Percentiles rank a stretch among this genome's conserved stretches.
These are phyloP conservation scores for Solanum ossicruentum DNA, from an alignment of 257 asterid species.

Conservation along the genomic window DNA sequence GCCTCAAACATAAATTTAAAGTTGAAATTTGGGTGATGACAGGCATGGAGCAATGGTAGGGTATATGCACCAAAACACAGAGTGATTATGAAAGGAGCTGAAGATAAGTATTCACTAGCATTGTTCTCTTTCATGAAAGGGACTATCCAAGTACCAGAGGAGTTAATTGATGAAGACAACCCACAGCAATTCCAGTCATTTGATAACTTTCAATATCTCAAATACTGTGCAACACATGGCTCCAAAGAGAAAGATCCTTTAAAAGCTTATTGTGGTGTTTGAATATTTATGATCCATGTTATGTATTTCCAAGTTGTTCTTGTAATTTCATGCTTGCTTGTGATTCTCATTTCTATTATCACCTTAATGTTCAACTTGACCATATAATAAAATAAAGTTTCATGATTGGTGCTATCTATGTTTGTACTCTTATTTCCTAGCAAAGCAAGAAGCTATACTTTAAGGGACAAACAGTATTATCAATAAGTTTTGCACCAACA, in stretches of 20 bases:
- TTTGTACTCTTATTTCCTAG: not conserved
- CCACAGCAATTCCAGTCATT: slow-evolving; percentile 18
- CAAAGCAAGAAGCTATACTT: not conserved
- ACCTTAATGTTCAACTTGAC: not conserved
- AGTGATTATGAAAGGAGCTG: slow-evolving; percentile 17
- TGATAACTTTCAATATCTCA: slow-evolving; percentile 4
- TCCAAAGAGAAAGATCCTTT: not conserved
- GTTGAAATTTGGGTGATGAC: not conserved
- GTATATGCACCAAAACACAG: slow-evolving; percentile 13
- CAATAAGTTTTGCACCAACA: too few species aligned
- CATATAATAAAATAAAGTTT: not conserved
- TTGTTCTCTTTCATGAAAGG: slow-evolving; percentile 5
- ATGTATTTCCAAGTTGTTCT: not conserved
- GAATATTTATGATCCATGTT: not conserved
- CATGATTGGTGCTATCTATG: not conserved
- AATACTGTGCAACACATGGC: not conserved
- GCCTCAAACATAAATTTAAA: too few species aligned
- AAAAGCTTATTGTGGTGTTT: slow-evolving; percentile 3
- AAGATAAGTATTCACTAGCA: slow-evolving; percentile 2
- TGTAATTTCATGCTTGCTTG: not conserved
- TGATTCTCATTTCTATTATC: not conserved
- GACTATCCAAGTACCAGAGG: slow-evolving; percentile 12
- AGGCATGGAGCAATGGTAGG: slow-evolving; percentile 34
- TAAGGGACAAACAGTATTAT: not conserved
- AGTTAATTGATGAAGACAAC: slow-evolving; percentile 11